Evolutionary conservation across 108 stramenopile species (phyloP), one percentile per base, ranked within the genome.

Genomic region (Skeletonema grethae): DNA sequence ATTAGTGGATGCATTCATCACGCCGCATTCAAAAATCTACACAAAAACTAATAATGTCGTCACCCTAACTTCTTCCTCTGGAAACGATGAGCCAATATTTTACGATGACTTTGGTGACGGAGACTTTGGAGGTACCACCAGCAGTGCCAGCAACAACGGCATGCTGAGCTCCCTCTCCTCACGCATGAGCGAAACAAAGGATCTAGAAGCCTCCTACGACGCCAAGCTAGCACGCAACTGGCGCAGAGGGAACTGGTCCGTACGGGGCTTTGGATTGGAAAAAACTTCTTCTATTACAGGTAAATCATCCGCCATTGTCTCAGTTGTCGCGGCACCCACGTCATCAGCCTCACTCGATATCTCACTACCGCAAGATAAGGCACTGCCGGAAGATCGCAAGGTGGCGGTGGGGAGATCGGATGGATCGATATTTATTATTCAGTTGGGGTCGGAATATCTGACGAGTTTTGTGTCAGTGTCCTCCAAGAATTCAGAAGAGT

Each of bases 341-440:
- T 70, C 68, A 16, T 46, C 75, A 2, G 46, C 48, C 6, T 46
- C 41, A 18, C 22, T 7, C 0, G 78, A 69, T 25, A 57, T 65
- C 11, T 69, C 63, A 2, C 12, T 80, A 22, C 61, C 67, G 7
- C 72, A 53, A 30, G 82, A 79, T 57, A 69, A 65, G 7, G 39
- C 68, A 6, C 48, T 73, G 28, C 66, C 72, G 1, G 55, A 66
- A 29, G 38, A 70, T 32, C 56, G 58, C 30, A 62, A 35, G 18
- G 72, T 87, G 29, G 82, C 70, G 16, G 89, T 90, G 0, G 89
- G 82, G 8, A 75, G 84, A 30, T 80, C 87, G 7, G 87, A 90
- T 72, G 89, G 89, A 5, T 83, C 83, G 0, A 66, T 88, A 29
- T 80, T 78, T 43, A 70, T 88, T 39, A 63, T 90, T 9, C 43